Percentiles rank a stretch among this genome's conserved stretches.
phyloP scores from a whole-genome alignment of 345 rosid genomes.

The Melaleuca alternifolia region DNA sequence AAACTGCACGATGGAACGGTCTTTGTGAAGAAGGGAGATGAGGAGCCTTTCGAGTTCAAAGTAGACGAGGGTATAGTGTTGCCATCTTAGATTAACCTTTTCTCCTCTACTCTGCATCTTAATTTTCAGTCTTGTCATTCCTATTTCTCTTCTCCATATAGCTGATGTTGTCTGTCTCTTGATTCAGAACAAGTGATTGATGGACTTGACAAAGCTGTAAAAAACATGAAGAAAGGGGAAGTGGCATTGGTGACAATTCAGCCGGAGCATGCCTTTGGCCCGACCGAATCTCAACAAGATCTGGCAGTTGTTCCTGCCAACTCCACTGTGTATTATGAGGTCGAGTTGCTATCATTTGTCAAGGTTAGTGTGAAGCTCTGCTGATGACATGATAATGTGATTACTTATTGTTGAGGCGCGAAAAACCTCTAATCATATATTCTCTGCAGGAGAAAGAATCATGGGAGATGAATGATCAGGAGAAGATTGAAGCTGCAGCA shows the following conservation, averaged over 20 bases:
- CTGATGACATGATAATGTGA: not conserved
- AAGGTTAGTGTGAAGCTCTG: constrained; percentile 11
- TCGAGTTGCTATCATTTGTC: constrained; percentile 27
- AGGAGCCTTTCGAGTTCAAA: constrained; percentile 19
- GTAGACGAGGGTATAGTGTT: constrained; percentile 46
- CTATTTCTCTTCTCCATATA: not conserved
- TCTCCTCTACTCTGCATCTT: not conserved
- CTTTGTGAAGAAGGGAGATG: constrained; percentile 24
- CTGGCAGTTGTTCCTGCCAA: constrained; percentile 25
- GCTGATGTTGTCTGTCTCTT: not conserved
- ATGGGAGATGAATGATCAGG: constrained; percentile 10
- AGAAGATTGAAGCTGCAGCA: constrained; percentile 11
- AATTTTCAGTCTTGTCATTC: not conserved
- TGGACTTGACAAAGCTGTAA: constrained; percentile 35
- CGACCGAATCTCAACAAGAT: constrained; percentile 18
- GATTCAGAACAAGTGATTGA: constrained; percentile 29
- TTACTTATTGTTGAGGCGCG: not conserved
- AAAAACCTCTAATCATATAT: not conserved
- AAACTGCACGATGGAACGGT: constrained; percentile 20
- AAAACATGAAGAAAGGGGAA: constrained; percentile 42
- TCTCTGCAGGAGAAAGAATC: constrained; percentile 11
- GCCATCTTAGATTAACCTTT: not conserved
- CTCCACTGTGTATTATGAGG: constrained; percentile 21
- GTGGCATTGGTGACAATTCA: constrained; percentile 22
- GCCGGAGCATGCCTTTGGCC: constrained; percentile 37